Conservation (phyloP, 2,329 filamentous ascomycete species). For the Penicillium crustosum region DNA sequence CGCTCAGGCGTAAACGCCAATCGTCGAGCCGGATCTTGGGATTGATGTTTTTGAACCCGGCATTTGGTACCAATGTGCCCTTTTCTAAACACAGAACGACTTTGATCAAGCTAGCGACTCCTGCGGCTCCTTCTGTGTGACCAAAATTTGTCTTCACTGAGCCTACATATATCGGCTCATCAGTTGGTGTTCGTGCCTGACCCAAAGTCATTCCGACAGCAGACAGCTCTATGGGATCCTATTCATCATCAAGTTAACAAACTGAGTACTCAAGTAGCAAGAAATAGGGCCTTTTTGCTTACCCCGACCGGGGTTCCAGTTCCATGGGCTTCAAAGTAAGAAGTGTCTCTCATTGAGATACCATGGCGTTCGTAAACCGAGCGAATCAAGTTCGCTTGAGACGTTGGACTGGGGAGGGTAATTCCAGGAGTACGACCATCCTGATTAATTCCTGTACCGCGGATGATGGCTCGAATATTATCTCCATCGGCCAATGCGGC, state of each 20-base stretch:
- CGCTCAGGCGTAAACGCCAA: conserved; percentile 19
- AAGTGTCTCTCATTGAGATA: conserved; percentile 21
- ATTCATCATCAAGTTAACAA: not conserved
- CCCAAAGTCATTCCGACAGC: conserved; percentile 21
- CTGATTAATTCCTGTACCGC: conserved; percentile 25
- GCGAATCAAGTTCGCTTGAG: conserved; percentile 41
- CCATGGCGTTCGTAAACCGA: conserved; percentile 33
- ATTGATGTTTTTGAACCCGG: conserved; percentile 46
- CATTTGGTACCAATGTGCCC: conserved; percentile 44
- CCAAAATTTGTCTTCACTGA: conserved; percentile 41
- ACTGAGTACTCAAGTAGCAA: rapidly evolving
- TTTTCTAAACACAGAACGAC: conserved; percentile 46
- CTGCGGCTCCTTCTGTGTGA: conserved; percentile 53
- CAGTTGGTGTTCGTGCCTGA: conserved; percentile 9
- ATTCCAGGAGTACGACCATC: conserved; percentile 43
- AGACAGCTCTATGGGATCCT: conserved; percentile 21
- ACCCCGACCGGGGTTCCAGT: conserved; percentile 41
- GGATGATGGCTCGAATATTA: conserved; percentile 28
- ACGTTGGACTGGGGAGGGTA: conserved; percentile 38
- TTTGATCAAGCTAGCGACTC: conserved; percentile 52
- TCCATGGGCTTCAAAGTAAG: conserved; percentile 44
- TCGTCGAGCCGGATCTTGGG: conserved; percentile 39
- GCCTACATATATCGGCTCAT: conserved; percentile 28
- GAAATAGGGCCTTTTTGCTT: not conserved
- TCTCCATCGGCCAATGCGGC: conserved; percentile 51